Conservation (phyloP, 2,329 filamentous ascomycete species). For the Penicillium sp. region DNA sequence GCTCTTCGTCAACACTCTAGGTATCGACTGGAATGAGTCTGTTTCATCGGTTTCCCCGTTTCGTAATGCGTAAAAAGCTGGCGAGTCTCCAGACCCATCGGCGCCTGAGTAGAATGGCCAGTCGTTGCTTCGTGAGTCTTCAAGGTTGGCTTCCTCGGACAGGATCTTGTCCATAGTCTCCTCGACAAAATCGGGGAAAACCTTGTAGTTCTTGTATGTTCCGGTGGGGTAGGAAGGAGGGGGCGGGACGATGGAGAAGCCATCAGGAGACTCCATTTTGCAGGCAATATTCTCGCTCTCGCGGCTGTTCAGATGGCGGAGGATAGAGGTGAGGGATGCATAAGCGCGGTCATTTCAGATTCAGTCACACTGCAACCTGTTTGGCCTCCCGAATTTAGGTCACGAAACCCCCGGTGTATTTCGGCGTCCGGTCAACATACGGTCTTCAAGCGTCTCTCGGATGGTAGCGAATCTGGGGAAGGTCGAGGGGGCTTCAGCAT, state of each 20-base stretch:
- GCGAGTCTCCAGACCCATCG: not conserved
- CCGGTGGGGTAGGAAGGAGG: conserved; percentile 23
- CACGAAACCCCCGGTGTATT: no score
- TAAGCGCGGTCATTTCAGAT: not conserved
- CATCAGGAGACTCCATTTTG: not conserved
- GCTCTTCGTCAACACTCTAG: not conserved
- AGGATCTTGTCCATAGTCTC: conserved; percentile 32
- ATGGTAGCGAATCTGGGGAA: not conserved
- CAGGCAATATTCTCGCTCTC: not conserved
- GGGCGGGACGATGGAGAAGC: conserved; percentile 25
- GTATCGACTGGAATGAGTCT: not conserved
- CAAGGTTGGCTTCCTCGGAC: conserved; percentile 29
- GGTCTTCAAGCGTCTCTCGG: not conserved
- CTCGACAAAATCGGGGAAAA: conserved; percentile 25
- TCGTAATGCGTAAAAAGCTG: not conserved
- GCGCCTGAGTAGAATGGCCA: conserved; percentile 7
- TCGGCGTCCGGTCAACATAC: not conserved
- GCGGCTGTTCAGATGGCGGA: not conserved
- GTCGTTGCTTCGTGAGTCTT: conserved; percentile 14
- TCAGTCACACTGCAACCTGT: not conserved
- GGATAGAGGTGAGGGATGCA: not conserved
- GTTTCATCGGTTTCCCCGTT: not conserved
- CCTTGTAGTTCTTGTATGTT: conserved; percentile 22
- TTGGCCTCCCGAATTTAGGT: not conserved
- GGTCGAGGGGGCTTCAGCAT: conserved; percentile 6